These are phyloP conservation scores for Pochonia chlamydosporia DNA, from an alignment of 2,329 filamentous ascomycete genomes.

Conservation along the genomic window DNA sequence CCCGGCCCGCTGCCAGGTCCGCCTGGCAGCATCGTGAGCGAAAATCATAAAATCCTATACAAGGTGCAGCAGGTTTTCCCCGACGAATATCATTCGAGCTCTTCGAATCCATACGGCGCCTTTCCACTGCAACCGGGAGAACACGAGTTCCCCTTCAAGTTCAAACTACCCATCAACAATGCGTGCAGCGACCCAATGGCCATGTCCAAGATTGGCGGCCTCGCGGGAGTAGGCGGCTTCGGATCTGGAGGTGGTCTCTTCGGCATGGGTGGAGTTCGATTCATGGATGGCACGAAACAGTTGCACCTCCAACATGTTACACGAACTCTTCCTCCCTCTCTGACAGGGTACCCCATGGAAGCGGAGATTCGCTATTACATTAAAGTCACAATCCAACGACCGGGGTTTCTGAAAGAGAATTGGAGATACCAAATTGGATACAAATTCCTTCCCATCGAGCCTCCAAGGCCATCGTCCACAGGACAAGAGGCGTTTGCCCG, in stretches of 20 bases:
- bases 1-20: slow-evolving; percentile 23
- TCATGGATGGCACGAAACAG: slow-evolving; percentile 60
- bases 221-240: slow-evolving; percentile 48
- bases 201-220: slow-evolving; percentile 48
- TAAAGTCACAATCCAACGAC: slow-evolving; percentile 91
- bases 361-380: slow-evolving; percentile 92
- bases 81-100: slow-evolving; percentile 38
- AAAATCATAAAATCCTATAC: slow-evolving; percentile 71
- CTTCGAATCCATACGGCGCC: slow-evolving; percentile 36
- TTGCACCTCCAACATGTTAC: slow-evolving; percentile 67
- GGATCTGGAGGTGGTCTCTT: slow-evolving; percentile 38
- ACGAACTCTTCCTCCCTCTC: slow-evolving; percentile 79
- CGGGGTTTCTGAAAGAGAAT: slow-evolving; percentile 85
- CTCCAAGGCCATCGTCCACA: slow-evolving; percentile 61
- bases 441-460: slow-evolving; percentile 90
- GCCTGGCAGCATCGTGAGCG: slow-evolving; percentile 40
- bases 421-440: slow-evolving; percentile 64
- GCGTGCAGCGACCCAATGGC: slow-evolving; percentile 52
- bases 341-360: slow-evolving; percentile 79
- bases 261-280: slow-evolving; percentile 46
- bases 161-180: slow-evolving; percentile 76
- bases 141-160: slow-evolving; percentile 71
- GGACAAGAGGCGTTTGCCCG: slow-evolving; percentile 81
- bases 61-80: slow-evolving; percentile 69
- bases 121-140: slow-evolving; percentile 62